Conservation (phyloP, 805 yeast genomes). For the Saitoella complicata region DNA sequence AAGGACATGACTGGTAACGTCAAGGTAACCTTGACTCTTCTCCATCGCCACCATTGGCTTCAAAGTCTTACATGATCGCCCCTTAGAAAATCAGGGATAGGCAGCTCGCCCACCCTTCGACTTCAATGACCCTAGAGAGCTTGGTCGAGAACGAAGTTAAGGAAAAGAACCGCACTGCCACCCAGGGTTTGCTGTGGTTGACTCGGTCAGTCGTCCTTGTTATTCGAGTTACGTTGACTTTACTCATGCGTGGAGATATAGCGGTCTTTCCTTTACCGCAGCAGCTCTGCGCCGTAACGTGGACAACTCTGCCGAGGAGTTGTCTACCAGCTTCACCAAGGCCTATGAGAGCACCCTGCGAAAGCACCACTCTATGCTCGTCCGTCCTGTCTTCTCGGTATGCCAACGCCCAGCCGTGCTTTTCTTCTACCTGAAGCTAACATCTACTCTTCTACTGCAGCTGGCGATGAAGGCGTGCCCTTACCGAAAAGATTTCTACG, state of each 20-base stretch:
- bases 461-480: slow-evolving; percentile 94
- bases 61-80: no score
- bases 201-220: slow-evolving; percentile 20
- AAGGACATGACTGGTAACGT: slow-evolving; percentile 80
- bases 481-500: slow-evolving; percentile 70
- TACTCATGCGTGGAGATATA: slow-evolving; percentile 9
- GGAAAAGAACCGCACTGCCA: slow-evolving; percentile 53
- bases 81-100: slow-evolving; percentile 44
- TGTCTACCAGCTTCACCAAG: slow-evolving; percentile 62
- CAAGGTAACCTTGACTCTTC: slow-evolving; percentile 18
- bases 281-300: slow-evolving; percentile 71
- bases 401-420: neutral
- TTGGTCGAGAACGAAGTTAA: slow-evolving; percentile 57
- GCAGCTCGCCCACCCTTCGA: slow-evolving; percentile 46
- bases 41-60: neutral
- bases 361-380: slow-evolving; percentile 64
- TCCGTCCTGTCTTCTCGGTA: slow-evolving; percentile 67
- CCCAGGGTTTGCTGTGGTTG: slow-evolving; percentile 83
- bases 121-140: slow-evolving; percentile 56
- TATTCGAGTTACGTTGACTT: neutral
- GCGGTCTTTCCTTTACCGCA: slow-evolving; percentile 85
- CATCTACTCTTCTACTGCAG: slow-evolving; percentile 4
- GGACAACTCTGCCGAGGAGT: slow-evolving; percentile 43
- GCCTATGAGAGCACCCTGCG: slow-evolving; percentile 71
- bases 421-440: neutral